phyloP scores from a whole-genome alignment of 2,329 filamentous ascomycete genomes.

The Colletotrichum spaethianum region DNA sequence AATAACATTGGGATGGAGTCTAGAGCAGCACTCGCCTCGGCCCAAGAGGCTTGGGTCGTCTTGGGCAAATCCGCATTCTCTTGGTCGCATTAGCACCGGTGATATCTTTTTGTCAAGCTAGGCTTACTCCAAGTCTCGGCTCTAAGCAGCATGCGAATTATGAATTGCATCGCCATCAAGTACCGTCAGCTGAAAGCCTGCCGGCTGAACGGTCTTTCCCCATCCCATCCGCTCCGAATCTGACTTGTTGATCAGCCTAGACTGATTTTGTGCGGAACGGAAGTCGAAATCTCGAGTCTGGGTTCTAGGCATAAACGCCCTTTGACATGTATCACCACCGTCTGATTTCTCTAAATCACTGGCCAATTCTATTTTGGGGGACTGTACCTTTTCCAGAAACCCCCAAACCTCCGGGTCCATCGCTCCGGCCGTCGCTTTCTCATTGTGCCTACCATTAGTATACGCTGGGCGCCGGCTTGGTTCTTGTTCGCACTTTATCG shows the following conservation, averaged over 20 bases:
- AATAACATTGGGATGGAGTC: constrained; percentile 10
- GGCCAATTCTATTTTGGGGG: constrained; percentile 1
- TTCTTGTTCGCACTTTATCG: neutral
- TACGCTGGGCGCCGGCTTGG: neutral
- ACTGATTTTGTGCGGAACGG: too few species aligned
- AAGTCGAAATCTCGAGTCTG: too few species aligned
- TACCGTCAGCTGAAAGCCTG: neutral
- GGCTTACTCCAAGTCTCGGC: neutral
- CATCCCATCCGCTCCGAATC: neutral
- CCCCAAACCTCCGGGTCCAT: constrained; percentile 12
- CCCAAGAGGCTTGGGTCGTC: neutral
- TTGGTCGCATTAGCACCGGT: constrained; percentile 6
- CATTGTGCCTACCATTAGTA: neutral
- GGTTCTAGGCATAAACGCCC: too few species aligned
- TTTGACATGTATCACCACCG: too few species aligned
- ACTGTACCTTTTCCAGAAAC: neutral
- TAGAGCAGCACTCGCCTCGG: neutral
- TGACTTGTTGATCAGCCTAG: neutral
- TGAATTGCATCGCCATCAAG: neutral
- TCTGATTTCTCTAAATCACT: neutral
- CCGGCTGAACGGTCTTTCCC: neutral
- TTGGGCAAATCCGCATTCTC: neutral
- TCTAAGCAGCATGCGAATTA: too few species aligned
- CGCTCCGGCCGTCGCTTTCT: neutral
- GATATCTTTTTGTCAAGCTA: neutral